Evolutionary conservation across 2,329 filamentous ascomycete genomes (phyloP).

Genomic region (Exophiala lecanii-corni): DNA sequence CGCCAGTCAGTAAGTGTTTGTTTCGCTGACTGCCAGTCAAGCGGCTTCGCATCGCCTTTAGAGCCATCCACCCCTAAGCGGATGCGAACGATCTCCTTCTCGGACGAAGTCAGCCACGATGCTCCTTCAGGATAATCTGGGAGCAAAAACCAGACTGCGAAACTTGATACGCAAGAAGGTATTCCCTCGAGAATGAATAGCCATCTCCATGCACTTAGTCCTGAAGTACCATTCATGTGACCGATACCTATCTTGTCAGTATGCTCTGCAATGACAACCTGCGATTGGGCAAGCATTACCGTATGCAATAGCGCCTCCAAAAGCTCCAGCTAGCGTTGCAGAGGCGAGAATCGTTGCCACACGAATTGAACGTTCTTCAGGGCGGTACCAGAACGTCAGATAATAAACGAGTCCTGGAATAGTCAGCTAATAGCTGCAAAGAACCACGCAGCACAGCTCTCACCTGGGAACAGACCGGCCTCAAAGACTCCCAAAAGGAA

Average conservation of each 20-base stretch:
- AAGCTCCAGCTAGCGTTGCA: constrained; percentile 50
- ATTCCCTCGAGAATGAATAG: constrained; percentile 43
- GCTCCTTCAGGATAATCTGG: constrained; percentile 40
- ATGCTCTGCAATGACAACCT: no score
- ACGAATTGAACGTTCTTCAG: constrained; percentile 53
- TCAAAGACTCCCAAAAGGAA: constrained; percentile 49
- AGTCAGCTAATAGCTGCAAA: constrained; percentile 34
- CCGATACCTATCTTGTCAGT: no score
- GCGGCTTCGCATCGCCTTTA: constrained; percentile 60
- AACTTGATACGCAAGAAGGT: neutral
- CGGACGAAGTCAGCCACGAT: constrained; percentile 40
- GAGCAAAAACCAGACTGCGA: constrained; percentile 40
- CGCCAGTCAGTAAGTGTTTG: constrained; percentile 6
- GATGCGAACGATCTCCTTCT: constrained; percentile 58
- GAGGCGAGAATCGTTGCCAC: constrained; percentile 52
- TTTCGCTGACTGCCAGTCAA: constrained; percentile 14
- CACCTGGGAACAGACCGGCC: constrained; percentile 44
- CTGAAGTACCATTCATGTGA: constrained; percentile 36
- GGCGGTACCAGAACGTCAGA: constrained; percentile 52
- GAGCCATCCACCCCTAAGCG: constrained; percentile 35
- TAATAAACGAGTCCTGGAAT: constrained; percentile 9
- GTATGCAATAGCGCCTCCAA: constrained; percentile 53
- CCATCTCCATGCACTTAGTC: constrained; percentile 36
- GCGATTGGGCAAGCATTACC: no score
- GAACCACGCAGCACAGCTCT: constrained; percentile 39